Evolutionary conservation across 371 early-diverging fungal genomes (phyloP), one percentile per base, ranked within the genome.

Genomic region (Umbelopsis sp.): DNA sequence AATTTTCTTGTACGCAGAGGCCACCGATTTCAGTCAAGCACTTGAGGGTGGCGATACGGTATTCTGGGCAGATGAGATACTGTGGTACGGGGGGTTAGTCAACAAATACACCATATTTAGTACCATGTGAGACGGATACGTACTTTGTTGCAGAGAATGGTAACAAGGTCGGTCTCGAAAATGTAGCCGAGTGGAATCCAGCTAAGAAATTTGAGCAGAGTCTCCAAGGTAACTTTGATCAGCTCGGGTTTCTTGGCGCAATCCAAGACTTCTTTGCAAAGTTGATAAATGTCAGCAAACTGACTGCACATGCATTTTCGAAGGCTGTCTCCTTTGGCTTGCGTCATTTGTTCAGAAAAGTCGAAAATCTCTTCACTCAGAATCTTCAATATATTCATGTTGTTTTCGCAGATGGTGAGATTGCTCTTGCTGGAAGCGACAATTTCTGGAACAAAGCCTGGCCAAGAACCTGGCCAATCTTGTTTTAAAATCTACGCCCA

Each of bases 391-490:
- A 99, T 98, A 41, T 87, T 89, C 93, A 99, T 96, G 78, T 99
- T 97, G 84, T 99, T 99, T 74, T 95, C 96, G 74, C 99, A 99
- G 10, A 99, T 81, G 1, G 89, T 84, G n/a, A 96, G 82, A 72
- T 91, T 94, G 3, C 91, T 88, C 68, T 91, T 87, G 74, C 95
- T 94, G 6, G 96, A 93, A 14, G 76, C 82, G 11, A 99, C 95
- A 63, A 99, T 92, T 75, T 99, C 99, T 3, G 94, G 91, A 66
- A 99, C 97, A 76, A 99, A 99, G 37, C 86, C 87, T 4, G 99
- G 99, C 99, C 99, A 99, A 74, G 96, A 92, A 67, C 93, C 91
- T 4, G 99, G 99, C 99, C 99, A 99, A 71, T 99, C 99, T 74
- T 98, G 96, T 82, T 99, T 99, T 68, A 99, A 81, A 44, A 99